Evolutionary conservation across 352 stramenopile species (phyloP), one percentile per base, ranked within the genome.

Genomic region (Globisporangium nunn): DNA sequence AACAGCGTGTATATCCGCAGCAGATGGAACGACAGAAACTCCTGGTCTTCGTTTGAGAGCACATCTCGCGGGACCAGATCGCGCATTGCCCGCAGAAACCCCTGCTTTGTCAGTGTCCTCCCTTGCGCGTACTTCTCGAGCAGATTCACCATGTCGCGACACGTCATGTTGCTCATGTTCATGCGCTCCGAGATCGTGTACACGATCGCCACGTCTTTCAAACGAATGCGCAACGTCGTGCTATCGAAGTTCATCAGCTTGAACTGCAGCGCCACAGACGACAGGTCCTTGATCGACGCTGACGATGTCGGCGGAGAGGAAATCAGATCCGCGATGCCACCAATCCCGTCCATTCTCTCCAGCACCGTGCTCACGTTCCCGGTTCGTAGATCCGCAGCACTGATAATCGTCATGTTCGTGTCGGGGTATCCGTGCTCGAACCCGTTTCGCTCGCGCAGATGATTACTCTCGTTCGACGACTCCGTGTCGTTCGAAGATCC

Each of bases 161-260:
- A 79, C 15, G 72, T 63, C 63, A 92, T 81, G 23, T 64, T 71
- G 58, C 81, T 86, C n/a, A 93, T 74, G 14, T 83, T 85, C 76
- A 95, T 85, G 37, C 82, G 80, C 52, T 95, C 85, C 0, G 85
- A 85, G 37, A 95, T 90, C 6, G 82, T 95, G 64, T 91, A 95
- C 17, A 95, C 81, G 46, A 91, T 90, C 0, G 85, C 85, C 0
- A 95, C 82, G 48, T 95, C 85, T 52, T 91, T 91, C 15, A 95
- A 59, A 4, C 85, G 82, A 63, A 95, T 93, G 10, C 80, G 78
- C 30, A 95, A 62, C 3, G 72, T 75, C 18, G 75, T 91, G 52
- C 85, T 88, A 60, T 94, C 84, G 57, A 88, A 94, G 48, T 68
- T 91, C 10, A 80, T 95, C n/a, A 95, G 62, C 56, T 92, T 91